phyloP scores from a whole-genome alignment of 495 filamentous ascomycete genomes.

The Xylaria flabelliformis region DNA sequence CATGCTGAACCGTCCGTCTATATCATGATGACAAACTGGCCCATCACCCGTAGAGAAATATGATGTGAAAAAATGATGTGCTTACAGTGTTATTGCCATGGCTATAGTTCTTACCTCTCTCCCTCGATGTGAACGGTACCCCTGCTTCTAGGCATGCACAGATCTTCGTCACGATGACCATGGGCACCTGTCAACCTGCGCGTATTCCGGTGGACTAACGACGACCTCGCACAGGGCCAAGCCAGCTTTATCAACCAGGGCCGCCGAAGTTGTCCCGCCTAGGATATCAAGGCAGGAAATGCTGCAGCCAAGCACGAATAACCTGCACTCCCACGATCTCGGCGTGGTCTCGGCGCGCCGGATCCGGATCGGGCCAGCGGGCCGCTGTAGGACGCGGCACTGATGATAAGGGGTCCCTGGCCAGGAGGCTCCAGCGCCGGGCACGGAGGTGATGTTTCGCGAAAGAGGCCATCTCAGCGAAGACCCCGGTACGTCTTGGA shows the following conservation, averaged over 20 bases:
- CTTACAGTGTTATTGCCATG: slow-evolving; percentile 7
- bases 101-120: not conserved
- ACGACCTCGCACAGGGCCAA: slow-evolving; percentile 21
- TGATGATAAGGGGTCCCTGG: slow-evolving; percentile 12
- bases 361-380: slow-evolving; percentile 23
- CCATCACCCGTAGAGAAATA: not conserved
- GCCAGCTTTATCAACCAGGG: slow-evolving; percentile 18
- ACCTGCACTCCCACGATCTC: slow-evolving; percentile 7
- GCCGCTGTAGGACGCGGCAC: slow-evolving; percentile 17
- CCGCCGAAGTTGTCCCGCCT: slow-evolving; percentile 23
- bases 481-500: slow-evolving; percentile 10
- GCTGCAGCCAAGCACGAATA: slow-evolving; percentile 27
- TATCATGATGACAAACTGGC: not conserved
- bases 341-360: slow-evolving; percentile 26
- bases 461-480: not conserved
- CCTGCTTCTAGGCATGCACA: slow-evolving; percentile 23
- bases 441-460: slow-evolving; percentile 3
- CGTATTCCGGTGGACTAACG: slow-evolving; percentile 18
- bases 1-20: not conserved
- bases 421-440: slow-evolving; percentile 11
- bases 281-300: not conserved
- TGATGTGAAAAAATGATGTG: not conserved
- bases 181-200: not conserved
- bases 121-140: slow-evolving; percentile 5
- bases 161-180: slow-evolving; percentile 23